Evolutionary conservation across 805 yeast genomes (phyloP).

Genomic region (Wickerhamomyces queroliae): DNA sequence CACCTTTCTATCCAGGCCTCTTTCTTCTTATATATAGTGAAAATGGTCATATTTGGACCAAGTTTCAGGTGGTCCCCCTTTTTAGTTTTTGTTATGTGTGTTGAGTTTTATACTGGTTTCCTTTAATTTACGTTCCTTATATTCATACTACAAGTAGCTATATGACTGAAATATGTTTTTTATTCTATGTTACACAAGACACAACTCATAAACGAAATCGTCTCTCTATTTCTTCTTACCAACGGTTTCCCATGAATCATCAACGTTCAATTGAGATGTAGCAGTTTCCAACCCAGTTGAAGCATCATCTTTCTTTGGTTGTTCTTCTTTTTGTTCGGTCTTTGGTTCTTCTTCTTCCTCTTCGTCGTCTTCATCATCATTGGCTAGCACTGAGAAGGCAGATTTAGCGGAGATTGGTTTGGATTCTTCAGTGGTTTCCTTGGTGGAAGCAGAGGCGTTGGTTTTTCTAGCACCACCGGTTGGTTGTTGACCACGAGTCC

Average conservation of each 20-base stretch:
- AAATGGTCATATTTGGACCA: too few relatives aligned
- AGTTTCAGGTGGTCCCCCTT: too few relatives aligned
- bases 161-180: too few relatives aligned
- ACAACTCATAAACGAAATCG: background rate
- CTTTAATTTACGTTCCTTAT: too few relatives aligned
- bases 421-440: constrained; percentile 7
- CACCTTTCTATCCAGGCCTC: too few relatives aligned
- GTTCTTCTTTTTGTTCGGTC: background rate
- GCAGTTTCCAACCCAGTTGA: constrained; percentile 28
- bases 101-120: too few relatives aligned
- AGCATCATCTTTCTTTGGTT: constrained; percentile 13
- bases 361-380: constrained; percentile 48
- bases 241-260: constrained; percentile 40
- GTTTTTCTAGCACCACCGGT: constrained; percentile 10
- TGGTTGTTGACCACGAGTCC: constrained; percentile 22
- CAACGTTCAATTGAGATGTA: constrained; percentile 34
- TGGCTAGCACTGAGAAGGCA: constrained; percentile 42
- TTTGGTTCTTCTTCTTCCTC: constrained; percentile 16
- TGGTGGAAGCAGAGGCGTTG: constrained; percentile 2
- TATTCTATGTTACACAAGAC: constrained; percentile 1
- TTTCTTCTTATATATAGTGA: too few relatives aligned
- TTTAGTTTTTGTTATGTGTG: too few relatives aligned
- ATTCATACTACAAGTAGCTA: too few relatives aligned
- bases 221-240: constrained; percentile 26
- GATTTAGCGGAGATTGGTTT: constrained; percentile 36